Percentiles rank a stretch among this genome's conserved stretches.
phyloP scores from a whole-genome alignment of 2,329 filamentous ascomycete genomes.

The Fusarium brevicatenulatum region DNA sequence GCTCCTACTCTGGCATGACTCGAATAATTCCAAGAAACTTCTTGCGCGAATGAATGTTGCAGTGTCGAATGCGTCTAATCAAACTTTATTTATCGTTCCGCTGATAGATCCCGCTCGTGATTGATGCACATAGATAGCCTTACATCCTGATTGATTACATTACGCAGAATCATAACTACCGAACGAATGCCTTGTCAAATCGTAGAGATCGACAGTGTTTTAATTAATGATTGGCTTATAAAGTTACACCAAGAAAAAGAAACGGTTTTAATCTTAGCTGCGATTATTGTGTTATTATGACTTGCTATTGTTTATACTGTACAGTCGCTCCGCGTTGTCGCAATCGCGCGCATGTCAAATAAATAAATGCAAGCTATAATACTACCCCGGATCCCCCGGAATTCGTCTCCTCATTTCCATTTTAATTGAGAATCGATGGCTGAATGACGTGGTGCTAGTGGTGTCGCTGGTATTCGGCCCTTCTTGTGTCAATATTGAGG shows the following conservation, averaged over 20 bases:
- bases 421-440: background rate
- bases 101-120: background rate
- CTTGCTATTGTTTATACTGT: rapidly evolving
- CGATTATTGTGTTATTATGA: too few species aligned
- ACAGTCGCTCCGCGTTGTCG: background rate
- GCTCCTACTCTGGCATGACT: background rate
- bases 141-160: background rate
- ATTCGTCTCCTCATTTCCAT: background rate
- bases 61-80: background rate
- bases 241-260: background rate
- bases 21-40: background rate
- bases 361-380: background rate
- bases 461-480: slow-evolving; percentile 18
- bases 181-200: too few species aligned
- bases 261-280: background rate
- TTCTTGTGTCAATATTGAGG: slow-evolving; percentile 12
- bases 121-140: background rate
- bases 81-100: background rate
- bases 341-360: background rate
- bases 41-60: background rate
- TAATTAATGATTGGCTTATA: too few species aligned
- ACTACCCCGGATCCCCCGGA: slow-evolving; percentile 2
- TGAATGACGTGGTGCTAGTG: background rate
- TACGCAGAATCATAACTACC: background rate
- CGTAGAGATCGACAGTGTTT: background rate